phyloP scores from a whole-genome alignment of 192 early-diverging fungal genomes.

The Coemansia sp. region DNA sequence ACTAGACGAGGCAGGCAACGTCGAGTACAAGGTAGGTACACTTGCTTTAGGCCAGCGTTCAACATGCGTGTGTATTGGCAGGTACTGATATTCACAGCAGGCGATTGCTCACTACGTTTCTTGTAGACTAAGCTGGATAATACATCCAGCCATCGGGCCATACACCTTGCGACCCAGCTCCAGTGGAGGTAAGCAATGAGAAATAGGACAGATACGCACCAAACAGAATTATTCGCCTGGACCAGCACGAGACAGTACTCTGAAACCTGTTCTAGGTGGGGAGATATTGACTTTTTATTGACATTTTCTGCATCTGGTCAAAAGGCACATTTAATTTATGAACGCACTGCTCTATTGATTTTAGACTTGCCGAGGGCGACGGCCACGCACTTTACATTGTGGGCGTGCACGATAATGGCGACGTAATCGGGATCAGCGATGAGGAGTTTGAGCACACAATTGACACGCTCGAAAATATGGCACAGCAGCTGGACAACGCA shows the following conservation, averaged over 20 bases:
- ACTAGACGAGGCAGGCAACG: constrained; percentile 79
- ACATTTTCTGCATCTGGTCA: constrained; percentile 1
- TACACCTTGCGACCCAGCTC: constrained; percentile 88
- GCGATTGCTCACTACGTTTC: background rate
- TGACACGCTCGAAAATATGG: constrained; percentile 28
- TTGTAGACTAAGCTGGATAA: constrained; percentile 49
- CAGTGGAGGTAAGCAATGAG: constrained; percentile 69
- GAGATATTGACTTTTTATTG: background rate
- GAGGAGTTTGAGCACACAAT: constrained; percentile 36
- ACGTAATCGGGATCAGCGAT: constrained; percentile 66
- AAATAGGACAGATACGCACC: too few relatives aligned
- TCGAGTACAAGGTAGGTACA: constrained; percentile 84
- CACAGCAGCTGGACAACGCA: constrained; percentile 32
- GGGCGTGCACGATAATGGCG: constrained; percentile 84
- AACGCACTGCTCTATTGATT: constrained; percentile 45
- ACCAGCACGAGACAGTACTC: too few relatives aligned
- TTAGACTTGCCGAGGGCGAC: constrained; percentile 84
- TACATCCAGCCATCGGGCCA: constrained; percentile 51
- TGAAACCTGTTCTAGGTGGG: constrained; percentile 4
- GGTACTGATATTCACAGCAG: too few relatives aligned
- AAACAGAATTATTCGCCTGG: too few relatives aligned
- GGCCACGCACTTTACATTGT: constrained; percentile 88
- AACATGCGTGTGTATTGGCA: too few relatives aligned
- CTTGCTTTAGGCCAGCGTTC: background rate
- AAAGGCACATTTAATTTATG: background rate